Evolutionary conservation across 495 filamentous ascomycete species (phyloP).

Genomic region (Sporormia fimetaria): DNA sequence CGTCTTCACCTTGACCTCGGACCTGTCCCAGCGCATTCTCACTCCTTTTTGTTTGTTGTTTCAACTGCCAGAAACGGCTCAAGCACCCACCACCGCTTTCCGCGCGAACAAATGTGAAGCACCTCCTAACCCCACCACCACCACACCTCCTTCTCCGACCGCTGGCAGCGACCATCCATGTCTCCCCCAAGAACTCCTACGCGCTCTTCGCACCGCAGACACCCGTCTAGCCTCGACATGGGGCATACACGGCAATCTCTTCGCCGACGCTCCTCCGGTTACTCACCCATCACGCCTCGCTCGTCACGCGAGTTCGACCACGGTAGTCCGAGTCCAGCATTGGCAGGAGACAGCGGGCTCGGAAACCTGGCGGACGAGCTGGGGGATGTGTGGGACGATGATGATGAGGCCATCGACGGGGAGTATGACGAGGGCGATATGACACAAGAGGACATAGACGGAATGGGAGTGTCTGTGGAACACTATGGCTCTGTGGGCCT

Average conservation of each 20-base stretch:
- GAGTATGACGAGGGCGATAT: conserved; percentile 26
- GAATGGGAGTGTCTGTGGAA: conserved; percentile 23
- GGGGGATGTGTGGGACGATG: conserved; percentile 47
- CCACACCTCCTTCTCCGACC: too few species aligned
- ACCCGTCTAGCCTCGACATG: conserved; percentile 51
- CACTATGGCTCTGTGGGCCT: conserved; percentile 17
- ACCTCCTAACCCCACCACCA: too few species aligned
- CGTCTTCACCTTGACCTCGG: conserved; percentile 3
- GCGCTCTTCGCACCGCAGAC: conserved; percentile 36
- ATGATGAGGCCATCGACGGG: conserved; percentile 43
- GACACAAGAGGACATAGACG: conserved; percentile 10
- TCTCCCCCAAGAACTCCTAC: conserved; percentile 55
- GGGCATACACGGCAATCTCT: conserved; percentile 39
- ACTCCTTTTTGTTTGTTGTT: too few species aligned
- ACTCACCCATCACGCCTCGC: conserved; percentile 48
- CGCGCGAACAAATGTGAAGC: background rate
- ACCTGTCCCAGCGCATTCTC: conserved; percentile 9
- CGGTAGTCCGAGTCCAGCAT: conserved; percentile 33
- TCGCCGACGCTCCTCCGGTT: conserved; percentile 26
- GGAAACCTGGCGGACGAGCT: conserved; percentile 79
- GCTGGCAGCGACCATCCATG: too few species aligned
- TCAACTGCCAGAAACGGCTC: background rate
- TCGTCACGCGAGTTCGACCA: conserved; percentile 34
- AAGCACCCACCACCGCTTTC: background rate
- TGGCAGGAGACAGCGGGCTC: conserved; percentile 35